Percentiles rank a stretch among this genome's conserved stretches.
Evolutionary conservation across 306 rosid species (phyloP).

Genomic region (Trifolium repens): DNA sequence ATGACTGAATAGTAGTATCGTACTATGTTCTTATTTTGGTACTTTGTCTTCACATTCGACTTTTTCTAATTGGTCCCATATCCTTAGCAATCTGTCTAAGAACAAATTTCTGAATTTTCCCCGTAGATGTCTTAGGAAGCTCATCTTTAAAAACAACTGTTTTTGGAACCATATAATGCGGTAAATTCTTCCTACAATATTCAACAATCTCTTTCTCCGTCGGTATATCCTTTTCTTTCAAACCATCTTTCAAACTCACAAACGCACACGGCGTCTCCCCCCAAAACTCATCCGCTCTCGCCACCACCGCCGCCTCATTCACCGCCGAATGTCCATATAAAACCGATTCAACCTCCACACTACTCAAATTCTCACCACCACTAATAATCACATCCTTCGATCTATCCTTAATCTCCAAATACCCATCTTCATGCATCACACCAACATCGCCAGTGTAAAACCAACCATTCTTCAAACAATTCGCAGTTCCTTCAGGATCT

Average conservation of each 20-base stretch:
- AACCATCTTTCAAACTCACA: conserved; percentile 56
- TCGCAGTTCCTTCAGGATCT: conserved; percentile 54
- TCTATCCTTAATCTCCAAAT: conserved; percentile 72
- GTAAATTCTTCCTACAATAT: conserved; percentile 57
- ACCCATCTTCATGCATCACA: conserved; percentile 74
- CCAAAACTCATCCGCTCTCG: conserved; percentile 68
- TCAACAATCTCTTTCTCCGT: conserved; percentile 62
- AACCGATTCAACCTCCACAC: conserved; percentile 74
- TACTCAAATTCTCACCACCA: conserved; percentile 85
- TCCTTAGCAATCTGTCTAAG: conserved; percentile 58
- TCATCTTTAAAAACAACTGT: conserved; percentile 66
- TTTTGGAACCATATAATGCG: conserved; percentile 69
- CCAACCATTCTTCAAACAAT: conserved; percentile 59
- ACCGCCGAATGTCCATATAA: conserved; percentile 61
- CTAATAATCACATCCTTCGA: conserved; percentile 77
- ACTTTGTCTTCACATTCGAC: conserved; percentile 39
- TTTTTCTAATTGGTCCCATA: conserved; percentile 45
- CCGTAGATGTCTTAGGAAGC: conserved; percentile 70
- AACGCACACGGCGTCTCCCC: conserved; percentile 89
- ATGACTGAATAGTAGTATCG: too few species aligned
- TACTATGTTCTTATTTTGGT: background rate
- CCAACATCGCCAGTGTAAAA: conserved; percentile 76
- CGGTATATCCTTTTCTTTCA: conserved; percentile 33
- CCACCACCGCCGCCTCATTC: conserved; percentile 81
- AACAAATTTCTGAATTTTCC: conserved; percentile 67